Conservation (phyloP, 2,329 filamentous ascomycete species). For the Fusarium marasasianum region DNA sequence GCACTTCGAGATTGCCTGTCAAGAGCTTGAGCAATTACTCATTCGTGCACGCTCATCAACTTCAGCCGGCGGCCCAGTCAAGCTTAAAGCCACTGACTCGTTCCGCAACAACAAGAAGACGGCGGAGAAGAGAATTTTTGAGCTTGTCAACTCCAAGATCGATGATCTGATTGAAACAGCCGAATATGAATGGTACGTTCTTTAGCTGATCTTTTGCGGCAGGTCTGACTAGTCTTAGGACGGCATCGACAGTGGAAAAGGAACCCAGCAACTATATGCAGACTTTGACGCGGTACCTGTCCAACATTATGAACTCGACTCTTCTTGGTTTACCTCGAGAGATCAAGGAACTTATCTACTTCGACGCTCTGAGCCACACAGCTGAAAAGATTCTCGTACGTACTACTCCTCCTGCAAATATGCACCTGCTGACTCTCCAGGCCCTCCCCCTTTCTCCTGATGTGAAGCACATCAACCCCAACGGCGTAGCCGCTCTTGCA, state of each 20-base stretch:
- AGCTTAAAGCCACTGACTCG: conserved; percentile 82
- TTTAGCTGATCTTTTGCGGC: not conserved
- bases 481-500: conserved; percentile 82
- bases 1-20: conserved; percentile 93
- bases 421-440: conserved; percentile 50
- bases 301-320: conserved; percentile 96
- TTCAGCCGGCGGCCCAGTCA: conserved; percentile 81
- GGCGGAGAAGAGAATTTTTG: conserved; percentile 97
- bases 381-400: conserved; percentile 82
- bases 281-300: conserved; percentile 89
- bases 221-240: conserved; percentile 50
- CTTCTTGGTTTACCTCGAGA: conserved; percentile 91
- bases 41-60: conserved; percentile 85
- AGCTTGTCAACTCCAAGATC: conserved; percentile 98
- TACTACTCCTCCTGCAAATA: not conserved
- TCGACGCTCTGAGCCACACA: conserved; percentile 92
- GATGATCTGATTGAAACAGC: conserved; percentile 97
- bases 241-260: conserved; percentile 64
- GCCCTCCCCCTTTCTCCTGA: conserved; percentile 79
- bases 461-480: conserved; percentile 86
- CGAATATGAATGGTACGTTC: conserved; percentile 86
- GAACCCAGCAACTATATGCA: conserved; percentile 95
- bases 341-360: conserved; percentile 98
- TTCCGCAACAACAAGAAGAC: conserved; percentile 94
- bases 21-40: conserved; percentile 86